Evolutionary conservation across 768 basidiomycete species (phyloP), one percentile per base, ranked within the genome.

Genomic region (Tricholoma hemisulphureum): DNA sequence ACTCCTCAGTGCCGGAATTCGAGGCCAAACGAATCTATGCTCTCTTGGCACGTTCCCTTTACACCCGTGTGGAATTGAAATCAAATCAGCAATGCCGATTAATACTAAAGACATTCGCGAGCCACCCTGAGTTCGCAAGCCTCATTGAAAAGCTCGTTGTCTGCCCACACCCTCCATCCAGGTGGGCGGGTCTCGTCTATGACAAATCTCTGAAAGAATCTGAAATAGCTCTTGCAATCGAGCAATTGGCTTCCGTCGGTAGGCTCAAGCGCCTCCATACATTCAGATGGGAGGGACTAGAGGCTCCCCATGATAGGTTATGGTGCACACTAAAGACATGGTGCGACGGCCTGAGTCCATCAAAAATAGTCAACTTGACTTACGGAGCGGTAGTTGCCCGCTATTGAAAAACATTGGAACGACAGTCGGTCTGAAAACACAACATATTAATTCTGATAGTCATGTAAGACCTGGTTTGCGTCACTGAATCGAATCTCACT

Each of bases 271-370:
- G 55, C 32, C 52, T 64, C 8, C 51, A 56, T 16, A 58, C 54
- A 13, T 66, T 66, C 35, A 56, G 49, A 24, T 66, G 61, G 65
- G 59, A 64, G 31, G 63, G 65, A 20, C n/a, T 55, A 59, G 61
- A 62, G 37, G 59, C 56, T 24, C 64, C 65, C 28, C 51, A 26
- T 29, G 62, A 65, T 53, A 58, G 50, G 5, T 50, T 66, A 14
- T 66, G 65, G 65, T 53, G 57, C 16, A 35, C 34, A 26, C 55
- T 66, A n/a, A 58, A 57, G 8, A 54, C 54, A 43, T 56, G 55
- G 63, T 64, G 51, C 41, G 41, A 52, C 16, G 37, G 3, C 7
- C 18, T 7, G 6, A n/a, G 21, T 52, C 49, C n/a, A 20, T 23
- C 2, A 6, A 18, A 51, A 29, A 10, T 13, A 34, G 2, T 10